phyloP scores from a whole-genome alignment of 345 rosid genomes.

The Corchorus olitorius region DNA sequence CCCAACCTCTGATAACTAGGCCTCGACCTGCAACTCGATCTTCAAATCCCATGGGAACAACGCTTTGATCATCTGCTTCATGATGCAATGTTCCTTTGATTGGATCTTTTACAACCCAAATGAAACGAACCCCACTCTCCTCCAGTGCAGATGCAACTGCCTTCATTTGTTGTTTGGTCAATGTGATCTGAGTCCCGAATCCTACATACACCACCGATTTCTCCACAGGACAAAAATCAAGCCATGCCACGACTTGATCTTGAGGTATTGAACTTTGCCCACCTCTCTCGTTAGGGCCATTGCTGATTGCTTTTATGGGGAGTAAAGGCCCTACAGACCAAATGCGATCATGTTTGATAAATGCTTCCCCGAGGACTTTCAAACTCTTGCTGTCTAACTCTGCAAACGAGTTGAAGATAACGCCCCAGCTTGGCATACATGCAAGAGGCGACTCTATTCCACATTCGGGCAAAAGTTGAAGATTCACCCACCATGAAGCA shows the following conservation, averaged over 20 bases:
- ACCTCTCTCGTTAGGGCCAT: constrained; percentile 37
- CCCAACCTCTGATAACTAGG: constrained; percentile 53
- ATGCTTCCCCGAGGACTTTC: constrained; percentile 33
- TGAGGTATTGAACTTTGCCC: constrained; percentile 39
- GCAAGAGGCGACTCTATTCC: constrained; percentile 26
- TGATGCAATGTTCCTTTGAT: neutral
- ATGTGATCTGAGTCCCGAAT: constrained; percentile 56
- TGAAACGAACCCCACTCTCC: constrained; percentile 45
- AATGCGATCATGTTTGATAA: constrained; percentile 37
- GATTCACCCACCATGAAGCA: constrained; percentile 21
- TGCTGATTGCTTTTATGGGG: too few relatives aligned
- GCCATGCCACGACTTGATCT: constrained; percentile 48
- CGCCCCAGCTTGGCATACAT: constrained; percentile 47
- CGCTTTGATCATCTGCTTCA: neutral
- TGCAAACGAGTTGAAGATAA: constrained; percentile 49
- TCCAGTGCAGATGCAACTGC: constrained; percentile 46
- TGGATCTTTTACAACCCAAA: constrained; percentile 47
- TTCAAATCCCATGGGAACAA: constrained; percentile 37
- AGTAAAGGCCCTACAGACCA: constrained; percentile 54
- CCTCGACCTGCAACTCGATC: constrained; percentile 57
- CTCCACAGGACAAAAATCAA: constrained; percentile 41
- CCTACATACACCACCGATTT: constrained; percentile 58
- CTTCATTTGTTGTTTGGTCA: constrained; percentile 43
- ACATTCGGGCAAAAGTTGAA: too few relatives aligned
- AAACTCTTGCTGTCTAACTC: constrained; percentile 45